Evolutionary conservation across 2,329 filamentous ascomycete species (phyloP).

Genomic region (Verticillium alfalfae): DNA sequence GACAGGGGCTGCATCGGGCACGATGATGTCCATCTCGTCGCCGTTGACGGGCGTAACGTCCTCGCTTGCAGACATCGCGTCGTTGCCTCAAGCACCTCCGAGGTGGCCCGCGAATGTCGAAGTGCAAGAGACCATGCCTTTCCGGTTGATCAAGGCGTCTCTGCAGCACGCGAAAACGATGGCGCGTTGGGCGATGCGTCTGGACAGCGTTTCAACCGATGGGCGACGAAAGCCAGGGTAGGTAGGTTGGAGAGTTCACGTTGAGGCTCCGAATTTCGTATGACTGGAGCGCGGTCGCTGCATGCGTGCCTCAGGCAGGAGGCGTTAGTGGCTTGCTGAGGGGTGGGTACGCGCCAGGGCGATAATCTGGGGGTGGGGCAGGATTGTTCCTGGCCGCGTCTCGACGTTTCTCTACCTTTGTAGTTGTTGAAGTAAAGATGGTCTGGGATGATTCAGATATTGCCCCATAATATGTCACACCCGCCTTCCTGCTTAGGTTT

Average conservation of each 20-base stretch:
- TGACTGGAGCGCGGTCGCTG: constrained; percentile 12
- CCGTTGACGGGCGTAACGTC: background rate
- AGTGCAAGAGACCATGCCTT: background rate
- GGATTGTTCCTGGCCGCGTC: too few species aligned
- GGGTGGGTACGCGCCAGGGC: background rate
- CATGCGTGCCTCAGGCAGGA: constrained; percentile 11
- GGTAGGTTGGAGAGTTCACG: constrained; percentile 13
- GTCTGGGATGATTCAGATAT: too few species aligned
- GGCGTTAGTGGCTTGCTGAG: constrained; percentile 5
- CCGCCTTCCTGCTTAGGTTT: too few species aligned
- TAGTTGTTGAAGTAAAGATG: too few species aligned
- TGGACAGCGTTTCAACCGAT: background rate
- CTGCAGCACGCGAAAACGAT: background rate
- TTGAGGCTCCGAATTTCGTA: constrained; percentile 11
- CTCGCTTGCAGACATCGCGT: background rate
- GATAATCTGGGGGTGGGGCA: constrained; percentile 2
- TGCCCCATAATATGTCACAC: too few species aligned
- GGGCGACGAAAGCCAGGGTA: constrained; percentile 6
- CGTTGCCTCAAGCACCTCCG: constrained; percentile 9
- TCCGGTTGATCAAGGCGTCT: background rate
- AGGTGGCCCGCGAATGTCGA: background rate
- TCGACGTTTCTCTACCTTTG: too few species aligned
- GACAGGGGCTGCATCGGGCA: constrained; percentile 2
- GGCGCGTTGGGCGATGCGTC: background rate
- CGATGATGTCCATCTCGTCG: background rate